Evolutionary conservation across 306 rosid genomes (phyloP), one percentile per base, ranked within the genome.

Genomic region (Acacia acuminata): DNA sequence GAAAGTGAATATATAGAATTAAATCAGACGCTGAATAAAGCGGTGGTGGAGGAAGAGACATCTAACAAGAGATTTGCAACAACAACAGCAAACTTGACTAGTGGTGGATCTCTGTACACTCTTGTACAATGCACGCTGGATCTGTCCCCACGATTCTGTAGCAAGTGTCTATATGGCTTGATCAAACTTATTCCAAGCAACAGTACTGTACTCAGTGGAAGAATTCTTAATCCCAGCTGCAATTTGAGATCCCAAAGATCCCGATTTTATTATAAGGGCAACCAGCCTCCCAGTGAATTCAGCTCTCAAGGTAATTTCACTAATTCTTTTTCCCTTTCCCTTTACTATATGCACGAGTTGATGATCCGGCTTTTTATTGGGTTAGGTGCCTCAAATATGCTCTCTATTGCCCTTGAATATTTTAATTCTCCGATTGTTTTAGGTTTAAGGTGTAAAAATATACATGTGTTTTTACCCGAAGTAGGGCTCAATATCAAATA

Each of bases 311-410:
- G 53, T 47, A 47, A 1, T 3, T 6, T 47, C 1, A 3, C 14
- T 0, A 2, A 0, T 3, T 0, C n/a, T 14, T 13, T 14, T 47
- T 14, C 3, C 14, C 5, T 6, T 13, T 47, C 3, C 16, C 16
- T 0, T 47, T 47, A n/a, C 4, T 45, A 1, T 4, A 0, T 4
- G 1, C 5, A 0, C 0, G 3, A 2, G 10, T 44, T 44, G 10
- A 8, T 8, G 44, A 42, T 0, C 2, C 38, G 38, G 0, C 6
- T 34, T 3, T 40, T 40, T 40, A 8, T 40, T 5, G 44, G 44
- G 44, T 5, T 40, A 40, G 0, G 36, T 34, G 36, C 36, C 36
- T 34, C 36, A 3, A 34, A 34, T 34, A 34, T 34, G 36, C 36
- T 4, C 38, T 34, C 38, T 34, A 0, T 34, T 34, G 38, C 38